Conservation (phyloP, 2,329 filamentous ascomycete species). For the Cercospora citrullina region DNA sequence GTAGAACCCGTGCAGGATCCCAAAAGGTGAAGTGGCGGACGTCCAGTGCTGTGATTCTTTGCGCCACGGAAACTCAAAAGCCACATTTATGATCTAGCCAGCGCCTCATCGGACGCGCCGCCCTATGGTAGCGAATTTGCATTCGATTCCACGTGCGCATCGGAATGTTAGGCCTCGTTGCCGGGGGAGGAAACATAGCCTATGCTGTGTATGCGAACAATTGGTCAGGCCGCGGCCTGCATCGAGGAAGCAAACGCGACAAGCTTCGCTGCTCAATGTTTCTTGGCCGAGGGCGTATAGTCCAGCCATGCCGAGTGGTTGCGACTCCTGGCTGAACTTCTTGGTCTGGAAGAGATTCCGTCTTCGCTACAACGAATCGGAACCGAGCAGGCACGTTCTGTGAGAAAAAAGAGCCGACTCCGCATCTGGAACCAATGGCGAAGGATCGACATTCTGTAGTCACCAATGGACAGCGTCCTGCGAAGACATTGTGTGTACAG, state of each 20-base stretch:
- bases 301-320: not conserved
- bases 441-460: not conserved
- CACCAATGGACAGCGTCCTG: not conserved
- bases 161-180: not conserved
- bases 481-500: not conserved
- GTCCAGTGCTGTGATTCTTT: not conserved
- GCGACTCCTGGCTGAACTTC: not conserved
- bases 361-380: not conserved
- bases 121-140: not conserved
- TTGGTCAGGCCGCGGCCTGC: not conserved
- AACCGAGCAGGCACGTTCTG: not conserved
- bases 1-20: not conserved
- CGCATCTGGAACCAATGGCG: not conserved
- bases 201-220: not conserved
- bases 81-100: slow-evolving; percentile 3
- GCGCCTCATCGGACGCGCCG: not conserved
- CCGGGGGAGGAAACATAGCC: not conserved
- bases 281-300: not conserved
- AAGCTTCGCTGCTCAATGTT: not conserved
- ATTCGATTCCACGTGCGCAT: not conserved
- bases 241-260: not conserved
- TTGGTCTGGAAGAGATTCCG: not conserved
- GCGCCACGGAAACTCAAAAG: slow-evolving; percentile 5
- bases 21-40: not conserved
- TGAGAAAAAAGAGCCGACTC: not conserved